Percentiles rank a stretch among this genome's conserved stretches.
Evolutionary conservation across 352 stramenopile species (phyloP).

Genomic region (Globisporangium perplexum): DNA sequence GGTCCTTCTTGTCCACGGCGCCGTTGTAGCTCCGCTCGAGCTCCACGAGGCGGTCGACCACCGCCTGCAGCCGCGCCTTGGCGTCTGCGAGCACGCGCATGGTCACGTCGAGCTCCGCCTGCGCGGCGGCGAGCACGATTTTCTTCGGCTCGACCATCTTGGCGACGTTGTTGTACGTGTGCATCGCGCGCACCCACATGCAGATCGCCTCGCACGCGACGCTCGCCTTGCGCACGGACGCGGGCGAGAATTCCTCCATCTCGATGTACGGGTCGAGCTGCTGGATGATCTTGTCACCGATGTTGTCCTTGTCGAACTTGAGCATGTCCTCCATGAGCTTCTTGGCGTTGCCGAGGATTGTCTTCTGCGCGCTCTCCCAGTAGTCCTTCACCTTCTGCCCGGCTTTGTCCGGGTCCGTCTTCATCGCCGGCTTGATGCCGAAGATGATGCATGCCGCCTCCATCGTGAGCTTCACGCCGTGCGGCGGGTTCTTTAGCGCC

Average conservation of each 20-base stretch:
- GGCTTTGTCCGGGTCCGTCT: slow-evolving; percentile 86
- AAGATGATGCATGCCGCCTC: slow-evolving; percentile 94
- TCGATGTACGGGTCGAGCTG: slow-evolving; percentile 88
- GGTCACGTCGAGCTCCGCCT: slow-evolving; percentile 84
- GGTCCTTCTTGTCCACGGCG: slow-evolving; percentile 85
- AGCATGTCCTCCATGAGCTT: slow-evolving; percentile 89
- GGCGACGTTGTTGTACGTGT: slow-evolving; percentile 90
- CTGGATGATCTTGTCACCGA: slow-evolving; percentile 81
- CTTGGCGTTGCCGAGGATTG: slow-evolving; percentile 81
- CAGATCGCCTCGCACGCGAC: slow-evolving; percentile 91
- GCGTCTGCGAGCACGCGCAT: slow-evolving; percentile 84
- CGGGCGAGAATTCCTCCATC: slow-evolving; percentile 89
- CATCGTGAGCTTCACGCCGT: slow-evolving; percentile 88
- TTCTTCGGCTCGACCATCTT: slow-evolving; percentile 93
- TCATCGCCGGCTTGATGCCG: slow-evolving; percentile 88
- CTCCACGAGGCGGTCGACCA: slow-evolving; percentile 86
- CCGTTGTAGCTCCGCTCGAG: slow-evolving; percentile 87
- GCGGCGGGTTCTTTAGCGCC: slow-evolving; percentile 81
- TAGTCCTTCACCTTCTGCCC: slow-evolving; percentile 90
- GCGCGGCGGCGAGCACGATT: slow-evolving; percentile 70
- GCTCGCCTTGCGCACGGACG: slow-evolving; percentile 86
- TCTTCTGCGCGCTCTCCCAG: slow-evolving; percentile 87
- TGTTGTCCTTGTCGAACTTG: slow-evolving; percentile 90
- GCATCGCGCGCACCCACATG: slow-evolving; percentile 93
- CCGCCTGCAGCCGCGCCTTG: slow-evolving; percentile 73